Percentiles rank a stretch among this genome's conserved stretches.
Conservation (phyloP, 768 basidiomycete species). For the Boletales sp. region DNA sequence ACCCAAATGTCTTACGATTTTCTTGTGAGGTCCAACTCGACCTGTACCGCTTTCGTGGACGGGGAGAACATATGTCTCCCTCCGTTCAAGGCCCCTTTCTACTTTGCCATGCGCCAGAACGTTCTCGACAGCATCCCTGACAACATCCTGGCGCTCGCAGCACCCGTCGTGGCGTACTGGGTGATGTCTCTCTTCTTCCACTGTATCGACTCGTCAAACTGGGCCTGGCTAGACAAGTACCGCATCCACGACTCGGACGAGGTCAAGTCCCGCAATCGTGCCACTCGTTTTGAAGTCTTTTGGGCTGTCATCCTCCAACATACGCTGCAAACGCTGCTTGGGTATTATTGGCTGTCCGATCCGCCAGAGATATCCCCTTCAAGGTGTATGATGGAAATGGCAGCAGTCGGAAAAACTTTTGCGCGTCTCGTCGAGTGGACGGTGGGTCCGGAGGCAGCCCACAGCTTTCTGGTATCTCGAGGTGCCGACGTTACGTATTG, state of each 20-base stretch:
- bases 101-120: conserved; percentile 44
- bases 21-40: conserved; percentile 28
- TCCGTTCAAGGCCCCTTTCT: conserved; percentile 45
- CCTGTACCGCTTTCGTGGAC: conserved; percentile 30
- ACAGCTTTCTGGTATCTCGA: conserved; percentile 32
- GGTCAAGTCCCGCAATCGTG: conserved; percentile 70
- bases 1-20: no score
- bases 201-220: conserved; percentile 69
- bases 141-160: conserved; percentile 61
- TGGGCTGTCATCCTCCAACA: conserved; percentile 86
- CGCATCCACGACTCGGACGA: conserved; percentile 88
- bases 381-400: conserved; percentile 42
- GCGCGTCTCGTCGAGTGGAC: conserved; percentile 34
- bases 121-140: conserved; percentile 65
- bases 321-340: conserved; percentile 74
- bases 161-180: conserved; percentile 88
- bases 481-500: conserved; percentile 51
- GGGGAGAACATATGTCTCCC: conserved; percentile 38
- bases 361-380: conserved; percentile 26
- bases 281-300: conserved; percentile 67
- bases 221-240: conserved; percentile 76
- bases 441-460: conserved; percentile 40
- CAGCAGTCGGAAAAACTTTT: conserved; percentile 39
- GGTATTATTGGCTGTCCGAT: conserved; percentile 61
- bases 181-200: conserved; percentile 74